Base-by-base conservation (phyloP, 1,284 basidiomycete genomes). In the Takashimella koratensis region DNA sequence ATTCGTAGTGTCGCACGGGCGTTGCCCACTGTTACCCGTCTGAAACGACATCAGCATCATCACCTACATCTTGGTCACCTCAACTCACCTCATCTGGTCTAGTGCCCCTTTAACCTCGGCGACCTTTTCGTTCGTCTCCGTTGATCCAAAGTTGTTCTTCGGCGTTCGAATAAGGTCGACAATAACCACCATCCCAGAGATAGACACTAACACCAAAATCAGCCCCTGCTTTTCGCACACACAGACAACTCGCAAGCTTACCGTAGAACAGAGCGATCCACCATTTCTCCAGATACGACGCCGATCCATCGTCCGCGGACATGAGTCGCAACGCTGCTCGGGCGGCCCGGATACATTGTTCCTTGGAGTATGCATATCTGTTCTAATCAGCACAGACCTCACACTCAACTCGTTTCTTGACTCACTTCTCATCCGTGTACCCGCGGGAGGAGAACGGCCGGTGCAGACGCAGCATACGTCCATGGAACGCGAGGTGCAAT, bases 231-330 rank as follows among this genome's bases (percentile, higher is more conserved):
- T n/a, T n/a, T n/a, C n/a, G n/a, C n/a, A n/a, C n/a, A n/a, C n/a
- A n/a, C n/a, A n/a, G n/a, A n/a, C n/a, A n/a, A n/a, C n/a, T n/a
- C n/a, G n/a, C n/a, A n/a, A n/a, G n/a, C 30, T 36, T 16, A 36
- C 30, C 30, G 16, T 73, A 70, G 52, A 71, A 69, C 10, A 70
- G 53, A 2, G 64, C 65, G 24, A 68, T 59, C 68, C 73, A 76
- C 75, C 75, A 76, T 57, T 70, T 69, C 48, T 76, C 73, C 51
- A 76, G 48, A 52, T 74, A 75, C 5, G 63, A 53, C 21, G 69
- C 68, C 4, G 65, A 64, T 1, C 67, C 67, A 46, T 67, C 59
- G 25, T 66, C 58, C 43, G 64, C 64, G 39, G 58, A 59, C 66
- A 76, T 72, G 53, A 76, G 62, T 48, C 66, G 59, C 55, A 76